phyloP scores from a whole-genome alignment of 2,329 filamentous ascomycete species.

The Chrysosporium keratinophilum region DNA sequence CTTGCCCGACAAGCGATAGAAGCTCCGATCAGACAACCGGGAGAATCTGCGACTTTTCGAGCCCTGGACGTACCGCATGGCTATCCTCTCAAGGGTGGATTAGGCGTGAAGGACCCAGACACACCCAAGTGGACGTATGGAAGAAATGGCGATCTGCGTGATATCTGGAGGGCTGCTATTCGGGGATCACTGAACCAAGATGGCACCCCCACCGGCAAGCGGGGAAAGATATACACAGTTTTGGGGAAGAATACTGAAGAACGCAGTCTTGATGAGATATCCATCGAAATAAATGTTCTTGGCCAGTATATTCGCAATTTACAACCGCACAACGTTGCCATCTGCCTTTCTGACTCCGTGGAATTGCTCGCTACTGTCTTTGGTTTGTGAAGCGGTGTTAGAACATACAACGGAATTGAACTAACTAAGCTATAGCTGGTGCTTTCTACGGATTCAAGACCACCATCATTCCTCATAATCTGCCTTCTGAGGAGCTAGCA shows the following conservation, averaged over 20 bases:
- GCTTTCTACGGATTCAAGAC: constrained; percentile 79
- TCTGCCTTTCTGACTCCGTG: constrained; percentile 87
- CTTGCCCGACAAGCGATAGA: constrained; percentile 73
- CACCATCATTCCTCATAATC: constrained; percentile 75
- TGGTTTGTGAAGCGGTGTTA: constrained; percentile 33
- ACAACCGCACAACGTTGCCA: constrained; percentile 61
- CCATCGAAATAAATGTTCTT: constrained; percentile 76
- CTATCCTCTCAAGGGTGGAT: constrained; percentile 63
- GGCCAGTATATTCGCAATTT: constrained; percentile 65
- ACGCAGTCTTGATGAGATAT: constrained; percentile 61
- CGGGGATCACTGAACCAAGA: constrained; percentile 54
- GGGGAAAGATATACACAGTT: constrained; percentile 65
- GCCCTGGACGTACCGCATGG: constrained; percentile 78
- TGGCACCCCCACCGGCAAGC: constrained; percentile 49
- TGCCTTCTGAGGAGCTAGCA: constrained; percentile 57
- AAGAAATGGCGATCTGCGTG: constrained; percentile 77
- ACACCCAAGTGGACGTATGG: constrained; percentile 74
- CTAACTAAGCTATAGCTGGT: constrained; percentile 48
- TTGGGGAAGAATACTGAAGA: constrained; percentile 65
- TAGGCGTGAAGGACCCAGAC: constrained; percentile 71
- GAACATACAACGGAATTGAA: background rate
- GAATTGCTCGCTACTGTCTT: constrained; percentile 77
- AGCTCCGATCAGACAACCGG: constrained; percentile 67
- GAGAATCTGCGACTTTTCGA: constrained; percentile 76
- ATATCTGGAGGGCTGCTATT: constrained; percentile 72